Percentiles rank a stretch among this genome's conserved stretches.
Conservation (phyloP, 768 basidiomycete species). For the Tricholoma hemisulphureum region DNA sequence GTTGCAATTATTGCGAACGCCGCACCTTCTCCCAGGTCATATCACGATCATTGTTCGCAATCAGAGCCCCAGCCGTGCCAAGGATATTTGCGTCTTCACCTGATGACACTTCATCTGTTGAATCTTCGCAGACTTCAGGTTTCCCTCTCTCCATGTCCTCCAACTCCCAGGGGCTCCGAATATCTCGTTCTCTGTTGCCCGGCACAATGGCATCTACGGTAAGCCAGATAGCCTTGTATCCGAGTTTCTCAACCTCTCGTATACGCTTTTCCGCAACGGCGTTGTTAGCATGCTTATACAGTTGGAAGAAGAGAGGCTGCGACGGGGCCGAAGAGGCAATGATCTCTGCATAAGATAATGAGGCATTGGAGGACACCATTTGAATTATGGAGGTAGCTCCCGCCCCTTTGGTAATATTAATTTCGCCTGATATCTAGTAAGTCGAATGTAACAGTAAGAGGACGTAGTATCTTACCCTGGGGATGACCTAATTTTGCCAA, state of each 20-base stretch:
- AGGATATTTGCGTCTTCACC: constrained; percentile 37
- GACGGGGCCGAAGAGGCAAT: constrained; percentile 51
- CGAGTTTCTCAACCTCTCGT: constrained; percentile 64
- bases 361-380: constrained; percentile 81
- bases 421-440: constrained; percentile 56
- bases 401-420: constrained; percentile 75
- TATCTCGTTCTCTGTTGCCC: constrained; percentile 78
- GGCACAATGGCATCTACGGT: constrained; percentile 88
- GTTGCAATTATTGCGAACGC: constrained; percentile 1
- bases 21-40: constrained; percentile 76
- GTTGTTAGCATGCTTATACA: constrained; percentile 81
- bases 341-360: constrained; percentile 63
- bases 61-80: constrained; percentile 67
- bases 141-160: constrained; percentile 54
- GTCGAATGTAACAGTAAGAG: constrained; percentile 1
- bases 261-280: constrained; percentile 66
- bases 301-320: constrained; percentile 75
- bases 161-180: constrained; percentile 54
- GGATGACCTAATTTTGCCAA: constrained; percentile 88
- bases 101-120: constrained; percentile 30
- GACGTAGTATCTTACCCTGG: constrained; percentile 39
- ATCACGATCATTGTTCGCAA: constrained; percentile 65
- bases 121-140: constrained; percentile 25
- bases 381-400: constrained; percentile 71
- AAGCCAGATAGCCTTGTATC: constrained; percentile 86